Evolutionary conservation across 345 rosid genomes (phyloP).

Genomic region (Populus nigra): DNA sequence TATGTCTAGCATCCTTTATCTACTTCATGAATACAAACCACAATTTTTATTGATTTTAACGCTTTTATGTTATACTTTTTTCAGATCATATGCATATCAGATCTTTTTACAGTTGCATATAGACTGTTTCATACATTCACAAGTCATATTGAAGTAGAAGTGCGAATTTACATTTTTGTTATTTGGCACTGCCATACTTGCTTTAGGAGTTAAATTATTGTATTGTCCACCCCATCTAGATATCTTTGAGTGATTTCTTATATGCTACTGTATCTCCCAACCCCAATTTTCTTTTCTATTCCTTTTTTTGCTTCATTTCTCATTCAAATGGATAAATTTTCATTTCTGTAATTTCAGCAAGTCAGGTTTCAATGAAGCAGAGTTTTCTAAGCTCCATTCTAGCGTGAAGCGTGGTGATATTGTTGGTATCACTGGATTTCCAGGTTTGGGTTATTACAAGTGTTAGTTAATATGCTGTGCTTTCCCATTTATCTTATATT

Average conservation of each 20-base stretch:
- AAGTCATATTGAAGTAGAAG: too few relatives aligned
- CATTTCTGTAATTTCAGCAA: constrained; percentile 44
- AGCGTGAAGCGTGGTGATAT: constrained; percentile 88
- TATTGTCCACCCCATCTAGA: neutral
- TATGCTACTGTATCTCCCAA: neutral
- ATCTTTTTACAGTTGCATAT: too few relatives aligned
- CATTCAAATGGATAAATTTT: neutral
- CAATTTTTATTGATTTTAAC: neutral
- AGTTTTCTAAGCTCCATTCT: constrained; percentile 65
- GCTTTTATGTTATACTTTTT: too few relatives aligned
- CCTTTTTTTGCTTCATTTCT: neutral
- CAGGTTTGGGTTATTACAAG: constrained; percentile 51
- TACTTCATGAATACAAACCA: neutral
- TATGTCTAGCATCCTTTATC: neutral
- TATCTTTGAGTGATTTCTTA: neutral
- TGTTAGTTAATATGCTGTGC: neutral
- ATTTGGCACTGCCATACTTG: neutral
- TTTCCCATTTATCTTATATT: neutral
- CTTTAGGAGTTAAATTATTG: neutral
- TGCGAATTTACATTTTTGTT: neutral
- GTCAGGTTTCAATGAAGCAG: constrained; percentile 69
- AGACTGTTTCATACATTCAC: too few relatives aligned
- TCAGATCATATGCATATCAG: too few relatives aligned
- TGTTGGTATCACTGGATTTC: constrained; percentile 89
- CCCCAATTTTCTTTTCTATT: neutral